phyloP scores from a whole-genome alignment of 1,139 yeast genomes.

The Magnusiomyces ingens region DNA sequence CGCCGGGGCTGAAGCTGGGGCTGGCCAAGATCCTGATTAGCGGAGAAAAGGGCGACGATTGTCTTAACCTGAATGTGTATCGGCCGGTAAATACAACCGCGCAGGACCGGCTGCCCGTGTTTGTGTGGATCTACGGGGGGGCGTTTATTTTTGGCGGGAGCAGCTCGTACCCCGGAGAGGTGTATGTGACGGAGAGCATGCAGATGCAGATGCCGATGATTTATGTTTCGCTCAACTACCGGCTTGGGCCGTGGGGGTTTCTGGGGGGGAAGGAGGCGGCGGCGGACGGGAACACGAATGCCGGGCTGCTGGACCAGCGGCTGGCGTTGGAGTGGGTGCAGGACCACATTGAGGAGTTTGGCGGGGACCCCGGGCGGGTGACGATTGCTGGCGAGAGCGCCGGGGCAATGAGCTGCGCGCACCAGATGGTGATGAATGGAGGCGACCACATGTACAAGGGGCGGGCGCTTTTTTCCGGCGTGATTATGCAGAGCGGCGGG shows the following conservation, averaged over 20 bases:
- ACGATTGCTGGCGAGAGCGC: constrained; percentile 33
- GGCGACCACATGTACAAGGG: constrained; percentile 16
- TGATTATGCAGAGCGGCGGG: constrained; percentile 26
- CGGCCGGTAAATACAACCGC: constrained; percentile 17
- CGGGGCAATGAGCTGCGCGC: constrained; percentile 29
- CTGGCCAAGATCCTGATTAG: neutral
- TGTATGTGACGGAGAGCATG: constrained; percentile 20
- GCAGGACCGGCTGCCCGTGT: constrained; percentile 28
- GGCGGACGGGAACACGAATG: constrained; percentile 19
- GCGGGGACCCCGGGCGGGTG: constrained; percentile 31
- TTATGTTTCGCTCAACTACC: constrained; percentile 24
- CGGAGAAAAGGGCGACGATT: constrained; percentile 21
- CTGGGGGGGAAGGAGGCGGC: constrained; percentile 21
- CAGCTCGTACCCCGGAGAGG: constrained; percentile 15
- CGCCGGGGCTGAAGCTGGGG: neutral
- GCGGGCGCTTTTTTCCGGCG: constrained; percentile 23
- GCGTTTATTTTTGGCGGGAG: constrained; percentile 27
- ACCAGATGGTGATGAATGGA: constrained; percentile 21
- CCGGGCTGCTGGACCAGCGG: constrained; percentile 31
- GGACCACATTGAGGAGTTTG: constrained; percentile 29
- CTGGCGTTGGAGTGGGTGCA: constrained; percentile 31
- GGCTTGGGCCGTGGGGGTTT: constrained; percentile 31
- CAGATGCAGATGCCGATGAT: constrained; percentile 20
- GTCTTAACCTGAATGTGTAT: constrained; percentile 21
- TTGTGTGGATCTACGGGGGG: constrained; percentile 37